Conservation (phyloP, 129 eudicot genomes). For the Helianthus tuberosus region DNA sequence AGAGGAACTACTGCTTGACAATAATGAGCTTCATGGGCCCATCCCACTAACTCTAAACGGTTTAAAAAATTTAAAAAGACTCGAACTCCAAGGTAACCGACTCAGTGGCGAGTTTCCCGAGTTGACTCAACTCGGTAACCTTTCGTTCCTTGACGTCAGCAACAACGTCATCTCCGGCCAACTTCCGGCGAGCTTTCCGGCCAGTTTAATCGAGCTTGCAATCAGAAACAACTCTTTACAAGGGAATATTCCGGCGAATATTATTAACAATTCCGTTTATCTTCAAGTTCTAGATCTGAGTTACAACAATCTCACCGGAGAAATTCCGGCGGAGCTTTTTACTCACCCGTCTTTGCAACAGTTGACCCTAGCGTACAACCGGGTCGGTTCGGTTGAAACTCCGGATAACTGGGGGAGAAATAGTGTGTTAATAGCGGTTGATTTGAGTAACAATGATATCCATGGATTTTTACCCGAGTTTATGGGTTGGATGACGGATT, state of each 20-base stretch:
- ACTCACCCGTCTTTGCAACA: constrained; percentile 75
- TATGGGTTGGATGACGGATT: constrained; percentile 72
- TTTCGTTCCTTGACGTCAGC: constrained; percentile 62
- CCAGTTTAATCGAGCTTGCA: constrained; percentile 45
- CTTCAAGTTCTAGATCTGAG: constrained; percentile 89
- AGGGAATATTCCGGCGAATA: constrained; percentile 51
- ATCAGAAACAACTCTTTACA: constrained; percentile 59
- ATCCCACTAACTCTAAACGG: constrained; percentile 53
- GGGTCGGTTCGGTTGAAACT: constrained; percentile 42
- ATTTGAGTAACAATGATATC: constrained; percentile 65
- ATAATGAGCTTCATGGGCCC: constrained; percentile 51
- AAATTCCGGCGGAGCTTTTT: constrained; percentile 67
- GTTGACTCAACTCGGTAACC: constrained; percentile 50
- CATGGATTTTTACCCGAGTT: constrained; percentile 77
- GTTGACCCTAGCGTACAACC: constrained; percentile 60
- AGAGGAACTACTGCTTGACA: constrained; percentile 64
- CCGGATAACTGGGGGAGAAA: constrained; percentile 37
- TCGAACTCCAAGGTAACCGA: constrained; percentile 70
- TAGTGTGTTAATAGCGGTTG: constrained; percentile 76
- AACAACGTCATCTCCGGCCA: constrained; percentile 64
- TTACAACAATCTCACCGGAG: constrained; percentile 65
- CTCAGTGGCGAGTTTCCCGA: constrained; percentile 71
- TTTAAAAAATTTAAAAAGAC: constrained; percentile 52
- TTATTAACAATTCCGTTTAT: constrained; percentile 14
- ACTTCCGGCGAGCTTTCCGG: constrained; percentile 49